A percentile compares a stretch with the other conserved stretches of the same genome.
Evolutionary conservation across 805 yeast genomes (phyloP).

Genomic region (Candida tammaniensis): DNA sequence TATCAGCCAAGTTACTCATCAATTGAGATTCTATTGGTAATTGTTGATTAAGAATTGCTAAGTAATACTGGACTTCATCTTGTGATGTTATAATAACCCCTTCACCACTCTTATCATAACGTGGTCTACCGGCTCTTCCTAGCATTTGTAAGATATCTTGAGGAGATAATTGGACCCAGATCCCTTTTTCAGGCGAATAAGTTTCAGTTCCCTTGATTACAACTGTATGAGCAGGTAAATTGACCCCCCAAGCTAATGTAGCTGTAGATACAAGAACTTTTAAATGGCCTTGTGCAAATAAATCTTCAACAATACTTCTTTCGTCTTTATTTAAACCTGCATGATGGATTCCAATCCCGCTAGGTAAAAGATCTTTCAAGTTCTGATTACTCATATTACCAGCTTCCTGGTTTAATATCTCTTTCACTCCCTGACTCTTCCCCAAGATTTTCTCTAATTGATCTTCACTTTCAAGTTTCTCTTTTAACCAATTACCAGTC

Average conservation of each 20-base stretch:
- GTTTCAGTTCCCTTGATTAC: conserved; percentile 91
- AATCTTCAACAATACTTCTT: conserved; percentile 75
- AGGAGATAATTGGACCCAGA: conserved; percentile 89
- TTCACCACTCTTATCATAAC: conserved; percentile 89
- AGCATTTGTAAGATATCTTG: conserved; percentile 95
- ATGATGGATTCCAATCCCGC: conserved; percentile 88
- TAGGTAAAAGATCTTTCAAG: conserved; percentile 56
- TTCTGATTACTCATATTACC: conserved; percentile 51
- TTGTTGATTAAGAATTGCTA: conserved; percentile 88
- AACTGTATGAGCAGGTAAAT: conserved; percentile 92
- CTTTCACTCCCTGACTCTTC: conserved; percentile 47
- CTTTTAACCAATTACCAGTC: conserved; percentile 73
- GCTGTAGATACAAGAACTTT: conserved; percentile 87
- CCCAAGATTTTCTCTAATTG: conserved; percentile 46
- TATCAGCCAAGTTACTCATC: conserved; percentile 66
- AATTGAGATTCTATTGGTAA: conserved; percentile 90
- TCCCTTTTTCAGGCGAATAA: conserved; percentile 85
- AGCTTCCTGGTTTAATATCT: conserved; percentile 63
- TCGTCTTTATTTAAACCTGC: conserved; percentile 80
- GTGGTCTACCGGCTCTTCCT: conserved; percentile 98
- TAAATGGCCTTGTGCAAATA: conserved; percentile 85
- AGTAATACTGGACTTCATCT: conserved; percentile 79
- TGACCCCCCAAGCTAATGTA: conserved; percentile 96
- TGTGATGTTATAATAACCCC: conserved; percentile 91
- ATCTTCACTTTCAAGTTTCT: conserved; percentile 55